These are phyloP conservation scores for Asclepias syriaca DNA, from an alignment of 257 asterid species.

Conservation along the genomic window DNA sequence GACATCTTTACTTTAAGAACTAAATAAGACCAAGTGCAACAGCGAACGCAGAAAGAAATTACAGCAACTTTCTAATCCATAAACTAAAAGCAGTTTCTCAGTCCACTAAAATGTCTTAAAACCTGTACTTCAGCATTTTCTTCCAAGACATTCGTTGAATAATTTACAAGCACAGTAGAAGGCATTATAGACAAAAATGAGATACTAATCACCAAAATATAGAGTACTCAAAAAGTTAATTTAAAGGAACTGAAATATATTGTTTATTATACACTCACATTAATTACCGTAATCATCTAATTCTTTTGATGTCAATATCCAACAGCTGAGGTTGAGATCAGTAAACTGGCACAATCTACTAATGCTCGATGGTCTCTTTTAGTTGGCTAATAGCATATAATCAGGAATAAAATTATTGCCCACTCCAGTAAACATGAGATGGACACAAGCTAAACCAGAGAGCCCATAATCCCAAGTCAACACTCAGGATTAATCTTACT, in stretches of 20 bases:
- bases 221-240: background rate
- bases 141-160: background rate
- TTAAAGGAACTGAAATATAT: background rate
- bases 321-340: background rate
- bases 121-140: background rate
- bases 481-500: background rate
- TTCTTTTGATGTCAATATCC: background rate
- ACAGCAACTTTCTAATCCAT: background rate
- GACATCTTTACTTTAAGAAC: background rate
- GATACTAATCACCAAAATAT: background rate
- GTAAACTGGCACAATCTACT: background rate
- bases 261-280: background rate
- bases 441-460: background rate
- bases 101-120: background rate
- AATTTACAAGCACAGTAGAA: background rate
- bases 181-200: background rate
- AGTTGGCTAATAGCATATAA: background rate
- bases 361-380: background rate
- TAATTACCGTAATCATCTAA: background rate
- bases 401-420: background rate
- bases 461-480: constrained; percentile 1
- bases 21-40: background rate
- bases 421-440: background rate
- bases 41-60: background rate
- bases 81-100: background rate